Evolutionary conservation across 495 filamentous ascomycete species (phyloP).

Genomic region (Polyplosphaeria fusca): DNA sequence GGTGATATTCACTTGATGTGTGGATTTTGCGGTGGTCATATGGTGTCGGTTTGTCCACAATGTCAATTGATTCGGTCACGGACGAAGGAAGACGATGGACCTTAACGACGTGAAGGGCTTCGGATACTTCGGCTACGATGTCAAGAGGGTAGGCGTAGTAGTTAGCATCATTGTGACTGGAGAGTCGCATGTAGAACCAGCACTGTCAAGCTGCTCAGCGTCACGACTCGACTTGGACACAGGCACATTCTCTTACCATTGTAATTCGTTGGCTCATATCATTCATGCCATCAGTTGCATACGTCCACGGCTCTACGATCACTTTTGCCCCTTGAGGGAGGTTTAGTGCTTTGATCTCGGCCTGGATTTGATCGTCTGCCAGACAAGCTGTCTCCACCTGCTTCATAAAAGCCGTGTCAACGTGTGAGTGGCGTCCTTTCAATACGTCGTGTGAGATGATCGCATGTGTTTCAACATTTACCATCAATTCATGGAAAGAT

Average conservation of each 20-base stretch:
- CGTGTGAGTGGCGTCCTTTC: slow-evolving; percentile 15
- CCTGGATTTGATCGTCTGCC: slow-evolving; percentile 16
- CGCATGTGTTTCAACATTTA: not conserved
- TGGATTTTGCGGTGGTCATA: slow-evolving; percentile 20
- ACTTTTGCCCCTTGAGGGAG: slow-evolving; percentile 39
- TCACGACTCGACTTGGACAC: not conserved
- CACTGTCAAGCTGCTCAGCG: not conserved
- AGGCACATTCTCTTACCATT: slow-evolving; percentile 10
- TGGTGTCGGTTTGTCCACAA: not conserved
- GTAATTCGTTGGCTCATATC: slow-evolving; percentile 41
- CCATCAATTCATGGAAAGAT: slow-evolving; percentile 9
- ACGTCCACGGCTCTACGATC: slow-evolving; percentile 44
- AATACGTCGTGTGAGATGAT: slow-evolving; percentile 6
- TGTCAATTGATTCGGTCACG: slow-evolving; percentile 1
- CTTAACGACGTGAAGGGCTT: slow-evolving; percentile 9
- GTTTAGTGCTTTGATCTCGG: slow-evolving; percentile 32
- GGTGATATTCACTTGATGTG: slow-evolving; percentile 28
- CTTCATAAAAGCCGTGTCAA: slow-evolving; percentile 23
- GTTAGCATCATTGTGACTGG: slow-evolving; percentile 12
- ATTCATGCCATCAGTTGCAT: slow-evolving; percentile 45
- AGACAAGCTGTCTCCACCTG: slow-evolving; percentile 17
- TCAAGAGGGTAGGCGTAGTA: slow-evolving; percentile 28
- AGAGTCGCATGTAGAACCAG: slow-evolving; percentile 26
- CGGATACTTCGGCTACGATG: slow-evolving; percentile 21
- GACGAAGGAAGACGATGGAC: slow-evolving; percentile 14